Evolutionary conservation across 768 basidiomycete genomes (phyloP).

Genomic region (Boletus vermiculosoides): DNA sequence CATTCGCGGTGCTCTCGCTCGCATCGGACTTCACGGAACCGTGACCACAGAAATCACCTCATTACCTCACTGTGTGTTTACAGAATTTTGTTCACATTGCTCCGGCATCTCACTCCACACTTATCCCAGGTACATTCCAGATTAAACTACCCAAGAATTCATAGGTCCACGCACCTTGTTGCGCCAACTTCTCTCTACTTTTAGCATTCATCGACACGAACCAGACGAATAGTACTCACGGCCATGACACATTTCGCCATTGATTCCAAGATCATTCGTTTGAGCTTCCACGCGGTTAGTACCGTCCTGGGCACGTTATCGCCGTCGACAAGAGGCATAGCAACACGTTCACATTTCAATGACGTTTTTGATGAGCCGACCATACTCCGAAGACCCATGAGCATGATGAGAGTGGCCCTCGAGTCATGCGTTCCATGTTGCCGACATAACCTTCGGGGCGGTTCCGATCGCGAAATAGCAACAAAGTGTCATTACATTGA

Average conservation of each 20-base stretch:
- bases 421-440: background rate
- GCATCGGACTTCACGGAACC: slow-evolving; percentile 73
- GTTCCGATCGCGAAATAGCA: background rate
- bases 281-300: background rate
- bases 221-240: background rate
- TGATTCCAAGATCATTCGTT: background rate
- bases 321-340: background rate
- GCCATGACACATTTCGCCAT: background rate
- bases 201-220: background rate
- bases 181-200: background rate
- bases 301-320: background rate
- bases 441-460: background rate
- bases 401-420: no score
- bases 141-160: slow-evolving; percentile 71
- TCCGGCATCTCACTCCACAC: background rate
- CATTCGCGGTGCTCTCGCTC: slow-evolving; percentile 75
- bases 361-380: background rate
- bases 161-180: background rate
- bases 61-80: slow-evolving; percentile 77
- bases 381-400: no score
- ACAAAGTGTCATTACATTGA: background rate
- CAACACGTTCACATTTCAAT: no score
- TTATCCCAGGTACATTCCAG: slow-evolving; percentile 70
- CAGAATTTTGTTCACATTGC: background rate
- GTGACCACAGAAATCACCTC: slow-evolving; percentile 78